Evolutionary conservation across 129 eudicot genomes (phyloP).

Genomic region (Dittrichia graveolens): DNA sequence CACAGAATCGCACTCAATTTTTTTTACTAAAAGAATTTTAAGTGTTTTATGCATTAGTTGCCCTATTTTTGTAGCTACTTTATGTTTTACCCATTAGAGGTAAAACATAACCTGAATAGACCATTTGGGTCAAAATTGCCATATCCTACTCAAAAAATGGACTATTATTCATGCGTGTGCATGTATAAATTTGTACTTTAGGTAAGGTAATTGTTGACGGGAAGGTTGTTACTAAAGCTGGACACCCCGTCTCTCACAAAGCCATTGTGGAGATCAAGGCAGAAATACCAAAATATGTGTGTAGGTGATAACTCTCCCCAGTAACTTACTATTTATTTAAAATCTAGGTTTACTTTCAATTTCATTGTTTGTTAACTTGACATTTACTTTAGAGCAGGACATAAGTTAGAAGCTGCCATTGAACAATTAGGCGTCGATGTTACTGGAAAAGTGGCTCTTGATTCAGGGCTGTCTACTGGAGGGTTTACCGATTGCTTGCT

Average conservation of each 20-base stretch:
- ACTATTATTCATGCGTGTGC: background rate
- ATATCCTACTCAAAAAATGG: background rate
- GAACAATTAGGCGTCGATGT: constrained; percentile 89
- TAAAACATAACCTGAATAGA: background rate
- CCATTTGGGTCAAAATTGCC: background rate
- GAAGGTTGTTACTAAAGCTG: constrained; percentile 77
- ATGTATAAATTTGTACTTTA: constrained; percentile 18
- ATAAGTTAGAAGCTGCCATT: constrained; percentile 94
- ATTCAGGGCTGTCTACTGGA: constrained; percentile 94
- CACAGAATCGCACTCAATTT: too few relatives aligned
- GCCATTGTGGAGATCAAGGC: constrained; percentile 85
- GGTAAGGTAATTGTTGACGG: constrained; percentile 93
- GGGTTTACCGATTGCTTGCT: constrained; percentile 98
- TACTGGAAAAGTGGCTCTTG: constrained; percentile 89
- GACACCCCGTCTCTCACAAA: constrained; percentile 84
- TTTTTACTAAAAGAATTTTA: background rate
- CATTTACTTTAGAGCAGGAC: constrained; percentile 74
- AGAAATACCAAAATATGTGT: constrained; percentile 97
- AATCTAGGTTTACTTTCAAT: background rate
- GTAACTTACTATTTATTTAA: constrained; percentile 7
- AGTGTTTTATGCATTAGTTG: background rate
- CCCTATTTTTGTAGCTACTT: too few relatives aligned
- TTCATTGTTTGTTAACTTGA: constrained; percentile 31
- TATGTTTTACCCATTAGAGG: background rate
- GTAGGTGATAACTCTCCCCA: constrained; percentile 88